A percentile compares a stretch with the other conserved stretches of the same genome.
Conservation (phyloP, 768 basidiomycete species). For the Lactifluus pinguis region DNA sequence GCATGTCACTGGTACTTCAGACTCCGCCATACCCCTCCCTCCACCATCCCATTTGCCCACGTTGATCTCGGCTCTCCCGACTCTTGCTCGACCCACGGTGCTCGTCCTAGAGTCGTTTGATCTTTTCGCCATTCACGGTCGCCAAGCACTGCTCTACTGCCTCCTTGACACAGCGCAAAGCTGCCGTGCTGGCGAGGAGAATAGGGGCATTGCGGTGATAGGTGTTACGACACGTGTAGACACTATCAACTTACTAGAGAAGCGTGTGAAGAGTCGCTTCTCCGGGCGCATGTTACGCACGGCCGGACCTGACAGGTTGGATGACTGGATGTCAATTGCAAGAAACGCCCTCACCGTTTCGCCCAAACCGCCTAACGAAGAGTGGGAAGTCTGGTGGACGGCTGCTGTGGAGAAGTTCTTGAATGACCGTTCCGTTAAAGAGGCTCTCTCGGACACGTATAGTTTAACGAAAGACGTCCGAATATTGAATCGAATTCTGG, state of each 20-base stretch:
- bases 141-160: conserved; percentile 91
- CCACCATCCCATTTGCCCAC: conserved; percentile 64
- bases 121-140: conserved; percentile 82
- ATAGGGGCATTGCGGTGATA: conserved; percentile 71
- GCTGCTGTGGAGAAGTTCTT: conserved; percentile 49
- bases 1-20: conserved; percentile 38
- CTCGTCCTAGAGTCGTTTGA: conserved; percentile 90
- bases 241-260: conserved; percentile 83
- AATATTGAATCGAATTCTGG: conserved; percentile 51
- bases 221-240: conserved; percentile 85
- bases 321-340: conserved; percentile 44
- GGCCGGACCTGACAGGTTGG: conserved; percentile 44
- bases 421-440: conserved; percentile 35
- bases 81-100: conserved; percentile 69
- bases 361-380: conserved; percentile 26
- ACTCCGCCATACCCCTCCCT: conserved; percentile 33
- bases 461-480: conserved; percentile 51
- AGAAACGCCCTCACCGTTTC: conserved; percentile 36
- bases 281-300: conserved; percentile 85
- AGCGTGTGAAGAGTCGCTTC: conserved; percentile 95
- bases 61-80: conserved; percentile 68
- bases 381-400: conserved; percentile 59
- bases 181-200: conserved; percentile 49
- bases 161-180: conserved; percentile 91
- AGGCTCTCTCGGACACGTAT: conserved; percentile 49